Base-by-base conservation (phyloP, 805 yeast species). In the Candida manassasensis region DNA sequence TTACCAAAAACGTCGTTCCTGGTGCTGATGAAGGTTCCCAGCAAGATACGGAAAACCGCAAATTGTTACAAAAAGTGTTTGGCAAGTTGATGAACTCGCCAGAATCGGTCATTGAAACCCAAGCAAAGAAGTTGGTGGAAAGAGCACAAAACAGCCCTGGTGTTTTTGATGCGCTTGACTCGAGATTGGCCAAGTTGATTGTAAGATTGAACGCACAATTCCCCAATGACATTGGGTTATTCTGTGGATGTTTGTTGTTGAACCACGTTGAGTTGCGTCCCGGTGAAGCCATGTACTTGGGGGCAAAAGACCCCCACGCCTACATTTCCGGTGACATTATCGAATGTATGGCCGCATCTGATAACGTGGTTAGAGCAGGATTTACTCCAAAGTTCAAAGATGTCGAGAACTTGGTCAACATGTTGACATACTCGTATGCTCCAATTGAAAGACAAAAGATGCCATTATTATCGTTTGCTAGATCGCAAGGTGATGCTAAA, bases 341-440 rank as follows among this genome's bases (percentile, higher is more conserved):
- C 54, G 99, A 93, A 69, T 93, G 98, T 70, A 93, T 93, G 99
- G 98, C 98, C 28, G 97, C 98, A 6, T 82, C 94, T 27, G 99
- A 93, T 61, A 93, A 93, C 53, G 99, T 93, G 39, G 97, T 93
- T 33, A 79, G 99, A 61, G 95, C 97, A 3, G 99, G 98, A 10
- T 93, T 93, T 71, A 93, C 99, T n/a, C 98, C 99, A 43, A 93
- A 93, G 62, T 93, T 90, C 70, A 93, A 90, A 66, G 99, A 93
- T 61, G 97, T 93, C 41, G 63, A 79, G 40, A 87, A 84, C 52
- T 76, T 93, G 55, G 97, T 93, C 29, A 77, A 75, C 36, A 86
- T 86, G 93, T 77, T 93, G 58, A 89, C 96, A 3, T 93, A 90
- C 59, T 72, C 84, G 18, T 84, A 84, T 51, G 94, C 84, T 36